Conservation (phyloP, 192 early-diverging fungal genomes). For the Coemansia sp. region DNA sequence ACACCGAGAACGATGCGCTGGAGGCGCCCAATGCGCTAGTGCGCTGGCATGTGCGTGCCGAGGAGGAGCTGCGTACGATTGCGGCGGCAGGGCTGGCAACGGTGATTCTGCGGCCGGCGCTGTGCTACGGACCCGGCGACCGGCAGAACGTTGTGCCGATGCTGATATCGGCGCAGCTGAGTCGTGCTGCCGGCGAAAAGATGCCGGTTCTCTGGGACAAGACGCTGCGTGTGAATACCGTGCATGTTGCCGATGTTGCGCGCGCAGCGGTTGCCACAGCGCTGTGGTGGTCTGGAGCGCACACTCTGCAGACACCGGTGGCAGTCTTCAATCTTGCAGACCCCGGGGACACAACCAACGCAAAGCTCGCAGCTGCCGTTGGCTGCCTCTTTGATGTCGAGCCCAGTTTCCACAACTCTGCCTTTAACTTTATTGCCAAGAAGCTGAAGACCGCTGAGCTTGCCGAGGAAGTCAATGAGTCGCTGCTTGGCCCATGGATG, state of each 20-base stretch:
- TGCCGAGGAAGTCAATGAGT: constrained; percentile 93
- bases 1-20: constrained; percentile 24
- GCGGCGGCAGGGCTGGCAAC: constrained; percentile 63
- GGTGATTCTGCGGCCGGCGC: constrained; percentile 82
- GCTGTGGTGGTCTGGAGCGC: constrained; percentile 48
- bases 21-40: constrained; percentile 25
- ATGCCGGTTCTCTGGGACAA: constrained; percentile 96
- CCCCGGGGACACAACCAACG: constrained; percentile 79
- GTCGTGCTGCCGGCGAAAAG: constrained; percentile 73
- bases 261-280: constrained; percentile 63
- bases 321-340: constrained; percentile 84
- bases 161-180: constrained; percentile 89
- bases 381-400: constrained; percentile 28
- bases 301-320: neutral
- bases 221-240: constrained; percentile 89
- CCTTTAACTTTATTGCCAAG: constrained; percentile 45
- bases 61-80: constrained; percentile 15
- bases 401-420: constrained; percentile 37
- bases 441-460: constrained; percentile 78
- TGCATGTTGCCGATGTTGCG: constrained; percentile 86
- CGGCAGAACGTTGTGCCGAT: constrained; percentile 71
- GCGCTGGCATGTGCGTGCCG: constrained; percentile 26
- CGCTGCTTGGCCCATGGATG: constrained; percentile 91
- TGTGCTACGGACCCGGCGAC: constrained; percentile 87
- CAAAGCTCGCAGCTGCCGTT: constrained; percentile 28